Base-by-base conservation (phyloP, 257 asterid species). In the Lithospermum erythrorhizon region DNA sequence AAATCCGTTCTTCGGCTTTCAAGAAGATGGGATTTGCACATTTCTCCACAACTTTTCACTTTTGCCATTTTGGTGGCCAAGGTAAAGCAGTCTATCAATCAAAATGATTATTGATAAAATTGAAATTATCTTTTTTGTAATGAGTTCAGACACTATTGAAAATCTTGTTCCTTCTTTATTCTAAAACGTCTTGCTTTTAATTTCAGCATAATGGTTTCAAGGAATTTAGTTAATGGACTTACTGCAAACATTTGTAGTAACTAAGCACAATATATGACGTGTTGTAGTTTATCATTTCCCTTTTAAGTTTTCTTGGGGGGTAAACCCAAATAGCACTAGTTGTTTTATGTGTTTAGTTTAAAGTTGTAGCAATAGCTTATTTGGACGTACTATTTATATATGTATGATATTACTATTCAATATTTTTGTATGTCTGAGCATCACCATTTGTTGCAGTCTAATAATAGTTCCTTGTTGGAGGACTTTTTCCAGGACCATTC, bases 21-120 rank as follows among this genome's bases (percentile, higher is more conserved):
- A 69, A 84, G 87, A 76, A 89, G 82, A 76, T 89, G 97, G 97
- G 97, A 89, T 82, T 77, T 83, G 79, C 87, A 87, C 70, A 81
- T 89, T 59, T 79, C 88, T 58, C 90, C 94, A 32, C 79, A 73
- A 63, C 75, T 87, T 68, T 89, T 84, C 76, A 85, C 73, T 70
- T 67, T 72, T 68, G 81, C 97, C 21, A 70, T 89, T 68, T 72
- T 75, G 75, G 70, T 66, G 60, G 83, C 87, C 70, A 87, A 82
- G 97, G 95, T 89, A 68, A 58, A 30, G 63, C 65, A 49, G 60
- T 65, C 70, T 54, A 57, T 19, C 56, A 10, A 53, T 41, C 30
- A 21, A 61, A 37, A 16, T 37, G 23, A 19, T 53, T n/a, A 23
- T 19, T 32, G 41, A 18, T 4, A 53, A 58, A 58, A 53, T 53